Base-by-base conservation (phyloP, 208 protist species). In the Trypanosoma theileri region DNA sequence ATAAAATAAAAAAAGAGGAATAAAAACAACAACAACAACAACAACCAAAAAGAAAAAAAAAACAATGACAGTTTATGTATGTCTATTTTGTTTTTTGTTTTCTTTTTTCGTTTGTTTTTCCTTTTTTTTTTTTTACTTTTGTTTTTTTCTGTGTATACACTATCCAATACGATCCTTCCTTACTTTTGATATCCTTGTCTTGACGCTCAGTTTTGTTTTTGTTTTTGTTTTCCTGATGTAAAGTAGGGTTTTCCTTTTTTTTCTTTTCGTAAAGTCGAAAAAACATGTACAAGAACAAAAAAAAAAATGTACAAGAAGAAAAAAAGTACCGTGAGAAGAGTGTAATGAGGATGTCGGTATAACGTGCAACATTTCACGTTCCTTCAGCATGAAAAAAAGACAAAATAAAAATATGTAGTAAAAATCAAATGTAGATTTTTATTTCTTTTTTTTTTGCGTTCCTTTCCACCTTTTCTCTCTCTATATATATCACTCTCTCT, bases 231-330 rank as follows among this genome's bases (percentile, higher is more conserved):
- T 44, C 9, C 11, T 59, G n/a, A 22, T 35, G 17, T 17, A 40
- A 40, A 21, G 45, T 17, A 51, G 17, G n/a, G 3, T 53, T 54
- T 66, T 66, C 26, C 42, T 13, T 44, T 59, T 59, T 59, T n/a
- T 59, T 56, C 22, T 4, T 56, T 26, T 14, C 4, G 26, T 4
- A 42, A 44, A 59, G n/a, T 17, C 21, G 31, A 59, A 21, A n/a
- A 42, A 59, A 48, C 28, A 35, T 35, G 28, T 35, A 35, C 28
- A 35, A 35, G n/a, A n/a, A n/a, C n/a, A n/a, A n/a, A n/a, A 59
- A 21, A n/a, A 42, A 59, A 48, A 1, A 35, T 35, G 28, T 35
- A 35, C 28, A 35, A 35, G n/a, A n/a, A n/a, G n/a, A 35, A 35
- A 35, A 35, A 35, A 35, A 35, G 28, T 35, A 35, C 28, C 4